Conservation (phyloP, 108 stramenopile genomes). For the Pseudonitzschia multiseries region DNA sequence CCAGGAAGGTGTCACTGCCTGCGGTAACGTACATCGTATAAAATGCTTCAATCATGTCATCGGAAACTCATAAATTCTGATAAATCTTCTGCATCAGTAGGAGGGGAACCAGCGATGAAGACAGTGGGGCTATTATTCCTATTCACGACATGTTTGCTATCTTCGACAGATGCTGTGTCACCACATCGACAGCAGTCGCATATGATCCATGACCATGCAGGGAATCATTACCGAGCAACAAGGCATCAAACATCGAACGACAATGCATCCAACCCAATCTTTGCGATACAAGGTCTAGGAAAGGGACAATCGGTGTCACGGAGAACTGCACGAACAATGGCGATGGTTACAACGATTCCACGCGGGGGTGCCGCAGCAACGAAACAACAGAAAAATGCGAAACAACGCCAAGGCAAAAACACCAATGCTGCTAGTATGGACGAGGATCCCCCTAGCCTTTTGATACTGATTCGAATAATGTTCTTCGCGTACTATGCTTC, state of each 20-base stretch:
- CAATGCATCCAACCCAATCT: neutral
- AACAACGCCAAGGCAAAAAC: neutral
- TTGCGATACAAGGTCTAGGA: neutral
- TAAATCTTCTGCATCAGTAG: neutral
- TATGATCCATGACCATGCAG: neutral
- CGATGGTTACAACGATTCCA: neutral
- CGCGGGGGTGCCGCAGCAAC: neutral
- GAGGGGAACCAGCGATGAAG: neutral
- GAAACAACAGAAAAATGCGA: neutral
- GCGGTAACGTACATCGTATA: neutral
- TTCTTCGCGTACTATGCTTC: conserved; percentile 90
- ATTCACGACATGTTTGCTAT: neutral
- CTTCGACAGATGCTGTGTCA: neutral
- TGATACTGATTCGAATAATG: conserved; percentile 75
- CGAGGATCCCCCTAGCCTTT: conserved; percentile 30
- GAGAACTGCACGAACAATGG: neutral
- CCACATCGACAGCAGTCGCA: neutral
- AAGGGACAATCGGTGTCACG: neutral
- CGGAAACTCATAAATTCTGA: neutral
- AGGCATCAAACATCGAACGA: neutral
- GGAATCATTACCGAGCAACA: neutral
- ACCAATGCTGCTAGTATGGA: neutral
- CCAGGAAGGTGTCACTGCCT: neutral
- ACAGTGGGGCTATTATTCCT: neutral
- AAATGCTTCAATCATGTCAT: neutral